These are phyloP conservation scores for Syncephalastrum contaminatum DNA, from an alignment of 371 early-diverging fungal genomes.

Conservation along the genomic window DNA sequence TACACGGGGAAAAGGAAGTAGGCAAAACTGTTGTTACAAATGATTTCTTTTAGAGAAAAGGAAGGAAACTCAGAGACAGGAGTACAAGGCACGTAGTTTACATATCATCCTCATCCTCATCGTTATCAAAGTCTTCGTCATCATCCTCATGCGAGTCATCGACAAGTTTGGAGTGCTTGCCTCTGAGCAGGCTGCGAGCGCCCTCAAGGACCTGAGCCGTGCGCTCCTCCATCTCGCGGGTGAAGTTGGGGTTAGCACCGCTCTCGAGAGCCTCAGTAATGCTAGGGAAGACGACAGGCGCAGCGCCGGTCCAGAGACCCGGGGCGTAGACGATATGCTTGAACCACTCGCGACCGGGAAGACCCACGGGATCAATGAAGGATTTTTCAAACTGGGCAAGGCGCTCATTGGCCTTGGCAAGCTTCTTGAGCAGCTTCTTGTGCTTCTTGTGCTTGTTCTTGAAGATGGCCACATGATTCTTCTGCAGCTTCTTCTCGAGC, in stretches of 20 bases:
- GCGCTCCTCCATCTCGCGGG: slow-evolving; percentile 21
- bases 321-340: slow-evolving; percentile 55
- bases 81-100: neutral
- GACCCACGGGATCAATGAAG: slow-evolving; percentile 49
- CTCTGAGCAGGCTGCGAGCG: slow-evolving; percentile 12
- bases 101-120: slow-evolving; percentile 6
- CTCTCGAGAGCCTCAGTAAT: slow-evolving; percentile 41
- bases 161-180: slow-evolving; percentile 6
- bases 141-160: neutral
- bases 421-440: slow-evolving; percentile 13
- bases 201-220: slow-evolving; percentile 15
- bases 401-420: slow-evolving; percentile 38
- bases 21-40: slow-evolving; percentile 4
- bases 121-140: slow-evolving; percentile 5
- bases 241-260: slow-evolving; percentile 19
- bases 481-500: slow-evolving; percentile 8
- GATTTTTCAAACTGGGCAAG: slow-evolving; percentile 43
- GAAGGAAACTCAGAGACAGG: neutral
- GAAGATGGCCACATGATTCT: neutral
- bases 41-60: neutral
- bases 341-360: slow-evolving; percentile 54
- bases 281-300: slow-evolving; percentile 36
- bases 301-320: slow-evolving; percentile 40
- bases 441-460: slow-evolving; percentile 9
- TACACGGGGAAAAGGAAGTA: neutral